Evolutionary conservation across 257 asterid species (phyloP), one percentile per base, ranked within the genome.

Genomic region (Agastache rugosa): DNA sequence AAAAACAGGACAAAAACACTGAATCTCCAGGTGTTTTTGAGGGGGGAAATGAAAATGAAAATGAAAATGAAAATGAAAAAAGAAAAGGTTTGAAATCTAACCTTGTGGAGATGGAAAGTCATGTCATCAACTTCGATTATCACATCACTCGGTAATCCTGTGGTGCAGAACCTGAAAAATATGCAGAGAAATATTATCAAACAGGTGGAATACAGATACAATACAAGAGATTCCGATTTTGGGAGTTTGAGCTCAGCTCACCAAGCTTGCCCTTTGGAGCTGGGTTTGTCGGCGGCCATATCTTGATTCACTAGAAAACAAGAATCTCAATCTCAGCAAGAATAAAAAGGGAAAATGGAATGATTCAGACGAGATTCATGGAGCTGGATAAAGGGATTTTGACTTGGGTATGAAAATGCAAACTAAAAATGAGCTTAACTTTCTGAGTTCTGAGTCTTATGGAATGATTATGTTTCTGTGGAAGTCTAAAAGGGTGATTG

Each of bases 71-170:
- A 29, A 50, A n/a, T n/a, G n/a, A n/a, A 48, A 39, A 0, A 17
- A 1, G 8, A 53, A 53, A 53, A 10, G 6, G n/a, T 16, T 1
- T 0, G 1, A 34, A 45, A 25, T 63, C 77, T 9, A 60, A 93
- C 98, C 96, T 89, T 92, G 82, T 95, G 99, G 20, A 95, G 97
- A 78, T 95, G 99, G 68, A 92, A 95, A 71, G 96, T 66, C 98
- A 95, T 92, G 37, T 88, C 94, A 29, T 85, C 97, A 1, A 89
- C 99, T 79, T 92, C 93, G 50, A 92, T 86, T 27, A 83, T 76
- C 37, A 92, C 81, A 72, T 95, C 99, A 69, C 98, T 92, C 0
- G 97, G 96, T 63, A 95, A 79, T n/a, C 99, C 99, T 0, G 97
- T 89, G 9, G 97, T 90, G 88, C 97, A 95, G 67, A 95, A 95